phyloP scores from a whole-genome alignment of 345 rosid genomes.

The Clarkia xantiana region DNA sequence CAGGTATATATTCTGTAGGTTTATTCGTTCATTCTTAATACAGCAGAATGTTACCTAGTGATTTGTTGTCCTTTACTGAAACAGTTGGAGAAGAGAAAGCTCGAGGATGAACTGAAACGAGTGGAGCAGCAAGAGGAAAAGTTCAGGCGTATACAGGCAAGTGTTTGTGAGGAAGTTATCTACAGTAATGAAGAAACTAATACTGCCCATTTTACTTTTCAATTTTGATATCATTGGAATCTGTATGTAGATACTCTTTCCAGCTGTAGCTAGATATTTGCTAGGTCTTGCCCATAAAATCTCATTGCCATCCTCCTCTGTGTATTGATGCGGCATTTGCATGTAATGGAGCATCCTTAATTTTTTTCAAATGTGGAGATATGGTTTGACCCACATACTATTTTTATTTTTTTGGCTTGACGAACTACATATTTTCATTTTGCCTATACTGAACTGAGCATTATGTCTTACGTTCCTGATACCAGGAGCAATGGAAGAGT shows the following conservation, averaged over 20 bases:
- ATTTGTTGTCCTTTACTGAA: conserved; percentile 8
- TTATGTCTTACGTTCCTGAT: conserved; percentile 8
- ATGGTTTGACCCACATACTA: too few species aligned
- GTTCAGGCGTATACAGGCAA: conserved; percentile 75
- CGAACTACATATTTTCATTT: not conserved
- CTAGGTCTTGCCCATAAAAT: too few species aligned
- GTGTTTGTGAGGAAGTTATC: not conserved
- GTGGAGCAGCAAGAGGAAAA: conserved; percentile 87
- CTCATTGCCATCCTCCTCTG: too few species aligned
- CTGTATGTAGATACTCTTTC: too few species aligned
- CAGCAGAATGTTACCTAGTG: conserved; percentile 1
- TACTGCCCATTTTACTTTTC: too few species aligned
- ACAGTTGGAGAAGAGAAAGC: conserved; percentile 91
- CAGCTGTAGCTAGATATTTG: too few species aligned
- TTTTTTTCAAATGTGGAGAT: too few species aligned
- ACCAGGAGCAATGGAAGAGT: conserved; percentile 95
- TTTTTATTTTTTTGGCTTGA: not conserved
- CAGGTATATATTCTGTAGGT: conserved; percentile 35
- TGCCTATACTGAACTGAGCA: not conserved
- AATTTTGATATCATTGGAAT: too few species aligned
- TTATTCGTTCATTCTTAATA: not conserved
- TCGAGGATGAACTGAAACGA: conserved; percentile 75
- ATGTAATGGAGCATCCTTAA: too few species aligned
- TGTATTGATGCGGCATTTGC: too few species aligned
- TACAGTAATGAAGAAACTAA: too few species aligned